Conservation (phyloP, 495 filamentous ascomycete genomes). For the Annulohypoxylon maeteangense region DNA sequence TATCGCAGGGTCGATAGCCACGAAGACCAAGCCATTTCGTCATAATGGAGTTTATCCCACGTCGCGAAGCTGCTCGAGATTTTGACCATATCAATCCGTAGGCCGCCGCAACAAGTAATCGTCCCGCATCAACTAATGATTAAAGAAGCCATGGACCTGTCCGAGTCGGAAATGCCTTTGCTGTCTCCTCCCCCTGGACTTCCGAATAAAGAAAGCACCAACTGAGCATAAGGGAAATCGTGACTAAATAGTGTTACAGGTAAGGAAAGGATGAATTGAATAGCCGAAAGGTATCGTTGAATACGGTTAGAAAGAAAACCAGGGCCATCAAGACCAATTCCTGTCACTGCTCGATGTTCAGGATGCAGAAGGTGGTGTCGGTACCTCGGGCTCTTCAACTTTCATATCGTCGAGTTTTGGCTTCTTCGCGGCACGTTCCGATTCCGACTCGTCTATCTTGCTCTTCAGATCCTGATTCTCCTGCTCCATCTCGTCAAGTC, state of each 20-base stretch:
- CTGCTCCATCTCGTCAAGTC: slow-evolving; percentile 81
- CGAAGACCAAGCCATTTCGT: slow-evolving; percentile 36
- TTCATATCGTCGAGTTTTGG: slow-evolving; percentile 48
- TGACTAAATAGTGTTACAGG: slow-evolving; percentile 39
- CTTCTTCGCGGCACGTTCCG: slow-evolving; percentile 51
- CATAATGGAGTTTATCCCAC: slow-evolving; percentile 31
- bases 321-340: neutral
- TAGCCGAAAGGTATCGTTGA: slow-evolving; percentile 27
- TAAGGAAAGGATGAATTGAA: slow-evolving; percentile 12
- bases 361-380: slow-evolving; percentile 43
- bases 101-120: slow-evolving; percentile 26
- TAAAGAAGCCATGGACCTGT: slow-evolving; percentile 31
- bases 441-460: slow-evolving; percentile 50
- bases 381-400: slow-evolving; percentile 43
- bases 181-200: slow-evolving; percentile 17
- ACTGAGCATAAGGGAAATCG: slow-evolving; percentile 32
- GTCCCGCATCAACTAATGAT: slow-evolving; percentile 38
- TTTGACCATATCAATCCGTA: slow-evolving; percentile 23
- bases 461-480: slow-evolving; percentile 58
- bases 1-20: slow-evolving; percentile 28
- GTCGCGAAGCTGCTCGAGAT: slow-evolving; percentile 19
- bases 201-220: slow-evolving; percentile 22
- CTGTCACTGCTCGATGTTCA: neutral
- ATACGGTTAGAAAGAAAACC: neutral
- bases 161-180: slow-evolving; percentile 31